Evolutionary conservation across 2,329 filamentous ascomycete genomes (phyloP), one percentile per base, ranked within the genome.

Genomic region (Ustulina deusta): DNA sequence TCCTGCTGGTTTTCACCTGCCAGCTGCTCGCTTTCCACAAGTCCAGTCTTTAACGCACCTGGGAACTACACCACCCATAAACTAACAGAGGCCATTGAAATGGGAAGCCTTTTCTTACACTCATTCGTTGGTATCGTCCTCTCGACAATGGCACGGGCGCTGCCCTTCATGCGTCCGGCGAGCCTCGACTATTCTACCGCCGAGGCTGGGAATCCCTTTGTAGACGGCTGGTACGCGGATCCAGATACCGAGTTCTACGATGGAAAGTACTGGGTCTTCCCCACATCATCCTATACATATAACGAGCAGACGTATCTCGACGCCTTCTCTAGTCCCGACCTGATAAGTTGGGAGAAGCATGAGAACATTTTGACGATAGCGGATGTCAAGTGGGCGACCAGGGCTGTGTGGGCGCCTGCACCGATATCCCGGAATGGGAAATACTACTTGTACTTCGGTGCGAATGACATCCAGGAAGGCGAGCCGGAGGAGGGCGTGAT

Each of bases 401-500:
- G 78, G 60, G 83, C 83, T 0, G 75, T 84, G 22, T 85, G 83
- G 84, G 84, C 83, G 1, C 84, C 84, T 0, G 82, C 83, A 0
- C 80, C 83, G 13, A 78, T 83, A 40, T 70, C 70, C 15, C 79
- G 82, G 38, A 78, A 83, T 67, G 81, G 81, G 11, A 81, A 79
- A 46, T 85, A 85, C 72, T 85, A 81, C 70, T 77, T 86, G 61
- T 86, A 86, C 74, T 86, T 85, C 69, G 82, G 78, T 49, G 84
- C 83, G 40, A 85, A 85, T 44, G 83, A 85, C 61, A 81, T 83
- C 51, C 80, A 81, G 29, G 74, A 75, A 49, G 74, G 73, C 27
- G 74, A 77, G 44, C 69, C 73, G 2, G 72, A 66, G 29, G 55
- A 60, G 7, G 76, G 76, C 6, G 55, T 71, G 13, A 74, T 81